phyloP scores from a whole-genome alignment of 2,329 filamentous ascomycete species.

The Ophidiomyces ophidiicola region DNA sequence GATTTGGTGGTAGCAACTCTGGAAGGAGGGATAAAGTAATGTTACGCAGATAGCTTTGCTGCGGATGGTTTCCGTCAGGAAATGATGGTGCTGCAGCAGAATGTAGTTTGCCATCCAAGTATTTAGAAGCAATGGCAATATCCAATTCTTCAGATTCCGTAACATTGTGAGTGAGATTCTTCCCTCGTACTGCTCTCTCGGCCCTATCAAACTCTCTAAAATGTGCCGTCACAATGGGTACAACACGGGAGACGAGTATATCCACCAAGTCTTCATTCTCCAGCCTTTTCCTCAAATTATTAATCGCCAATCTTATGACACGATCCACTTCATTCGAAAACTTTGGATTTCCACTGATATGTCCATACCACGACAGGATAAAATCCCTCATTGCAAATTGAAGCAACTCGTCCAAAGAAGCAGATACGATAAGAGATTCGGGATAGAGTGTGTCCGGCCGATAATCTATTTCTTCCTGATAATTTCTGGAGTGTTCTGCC shows the following conservation, averaged over 20 bases:
- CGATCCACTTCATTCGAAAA: slow-evolving; percentile 83
- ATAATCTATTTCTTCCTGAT: slow-evolving; percentile 57
- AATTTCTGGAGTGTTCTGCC: slow-evolving; percentile 54
- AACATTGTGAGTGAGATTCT: slow-evolving; percentile 73
- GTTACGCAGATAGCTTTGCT: slow-evolving; percentile 78
- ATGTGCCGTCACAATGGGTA: slow-evolving; percentile 79
- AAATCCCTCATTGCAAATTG: slow-evolving; percentile 70
- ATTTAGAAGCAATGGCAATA: slow-evolving; percentile 88
- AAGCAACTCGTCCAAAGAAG: slow-evolving; percentile 66
- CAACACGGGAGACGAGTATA: slow-evolving; percentile 64
- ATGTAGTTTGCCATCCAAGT: slow-evolving; percentile 76
- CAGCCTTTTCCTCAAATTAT: slow-evolving; percentile 58
- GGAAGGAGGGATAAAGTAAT: slow-evolving; percentile 63
- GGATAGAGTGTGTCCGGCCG: slow-evolving; percentile 58
- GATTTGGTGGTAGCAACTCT: slow-evolving; percentile 56
- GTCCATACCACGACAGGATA: slow-evolving; percentile 73
- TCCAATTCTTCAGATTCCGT: slow-evolving; percentile 96
- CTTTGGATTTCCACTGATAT: slow-evolving; percentile 66
- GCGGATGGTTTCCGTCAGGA: slow-evolving; percentile 68
- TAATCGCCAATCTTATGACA: slow-evolving; percentile 59
- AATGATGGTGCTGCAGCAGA: slow-evolving; percentile 71
- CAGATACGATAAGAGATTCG: slow-evolving; percentile 63
- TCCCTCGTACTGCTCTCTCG: slow-evolving; percentile 73
- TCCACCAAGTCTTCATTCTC: slow-evolving; percentile 71
- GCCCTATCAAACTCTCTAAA: slow-evolving; percentile 85